A percentile compares a stretch with the other conserved stretches of the same genome.
Conservation (phyloP, 306 rosid genomes). For the Carpinus viminea region DNA sequence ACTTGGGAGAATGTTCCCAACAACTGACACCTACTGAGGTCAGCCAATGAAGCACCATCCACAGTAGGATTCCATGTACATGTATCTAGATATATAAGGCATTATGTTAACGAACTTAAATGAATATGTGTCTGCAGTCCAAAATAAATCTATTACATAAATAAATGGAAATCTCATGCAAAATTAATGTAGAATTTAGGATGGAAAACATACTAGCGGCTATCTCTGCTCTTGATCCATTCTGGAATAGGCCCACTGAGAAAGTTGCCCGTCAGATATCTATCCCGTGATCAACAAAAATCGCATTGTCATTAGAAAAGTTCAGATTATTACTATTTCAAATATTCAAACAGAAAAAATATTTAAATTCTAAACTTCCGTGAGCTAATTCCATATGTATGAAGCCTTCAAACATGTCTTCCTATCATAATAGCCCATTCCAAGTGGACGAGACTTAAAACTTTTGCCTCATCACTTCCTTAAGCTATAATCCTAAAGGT, state of each 20-base stretch:
- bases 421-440: background rate
- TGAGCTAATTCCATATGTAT: background rate
- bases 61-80: background rate
- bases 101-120: background rate
- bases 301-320: background rate
- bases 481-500: background rate
- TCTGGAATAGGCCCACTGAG: conserved; percentile 31
- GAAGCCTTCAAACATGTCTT: background rate
- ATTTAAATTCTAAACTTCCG: background rate
- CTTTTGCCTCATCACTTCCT: background rate
- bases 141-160: background rate
- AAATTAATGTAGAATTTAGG: background rate
- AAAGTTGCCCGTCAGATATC: conserved; percentile 31
- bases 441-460: background rate
- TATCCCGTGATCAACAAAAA: background rate
- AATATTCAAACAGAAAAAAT: background rate
- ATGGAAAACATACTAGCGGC: conserved; percentile 12
- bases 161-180: background rate
- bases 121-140: background rate
- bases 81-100: background rate
- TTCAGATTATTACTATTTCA: background rate
- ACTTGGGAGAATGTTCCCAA: background rate
- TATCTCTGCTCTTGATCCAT: conserved; percentile 30
- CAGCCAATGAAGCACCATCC: background rate
- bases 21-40: background rate